phyloP scores from a whole-genome alignment of 2,329 filamentous ascomycete genomes.

The Xylariaceae sp. region DNA sequence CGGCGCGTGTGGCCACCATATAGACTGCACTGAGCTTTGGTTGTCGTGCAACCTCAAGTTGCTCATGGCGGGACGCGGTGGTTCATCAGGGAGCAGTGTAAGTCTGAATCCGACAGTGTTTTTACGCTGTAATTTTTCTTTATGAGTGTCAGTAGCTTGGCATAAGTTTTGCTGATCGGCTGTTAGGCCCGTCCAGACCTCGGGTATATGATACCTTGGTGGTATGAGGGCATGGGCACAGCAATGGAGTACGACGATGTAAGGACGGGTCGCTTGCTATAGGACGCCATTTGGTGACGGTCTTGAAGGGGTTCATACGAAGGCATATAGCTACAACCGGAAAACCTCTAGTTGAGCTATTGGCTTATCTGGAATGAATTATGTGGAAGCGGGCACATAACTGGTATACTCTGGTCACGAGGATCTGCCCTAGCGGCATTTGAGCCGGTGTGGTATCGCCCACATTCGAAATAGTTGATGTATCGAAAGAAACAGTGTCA shows the following conservation, averaged over 20 bases:
- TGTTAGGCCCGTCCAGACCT: conserved; percentile 17
- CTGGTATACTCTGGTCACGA: too few relatives aligned
- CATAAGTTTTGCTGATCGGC: background rate
- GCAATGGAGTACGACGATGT: conserved; percentile 25
- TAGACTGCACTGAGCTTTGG: conserved; percentile 27
- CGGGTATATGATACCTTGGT: conserved; percentile 29
- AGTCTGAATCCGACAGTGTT: background rate
- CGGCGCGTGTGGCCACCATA: conserved; percentile 21
- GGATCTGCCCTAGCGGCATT: too few relatives aligned
- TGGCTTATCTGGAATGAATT: too few relatives aligned
- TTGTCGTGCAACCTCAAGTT: conserved; percentile 25
- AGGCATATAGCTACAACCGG: too few relatives aligned
- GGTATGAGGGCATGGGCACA: conserved; percentile 28
- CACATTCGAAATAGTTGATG: too few relatives aligned
- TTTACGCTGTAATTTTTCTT: background rate
- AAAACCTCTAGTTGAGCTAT: too few relatives aligned
- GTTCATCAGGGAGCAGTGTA: conserved; percentile 18
- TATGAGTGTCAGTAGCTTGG: background rate
- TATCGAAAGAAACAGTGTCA: too few relatives aligned
- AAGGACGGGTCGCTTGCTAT: too few relatives aligned
- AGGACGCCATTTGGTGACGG: too few relatives aligned
- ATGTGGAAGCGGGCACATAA: too few relatives aligned
- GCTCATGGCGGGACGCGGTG: conserved; percentile 8
- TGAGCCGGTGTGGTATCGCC: too few relatives aligned
- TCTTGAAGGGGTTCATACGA: too few relatives aligned